Evolutionary conservation across 1,139 yeast species (phyloP).

Genomic region (Candida anutae): DNA sequence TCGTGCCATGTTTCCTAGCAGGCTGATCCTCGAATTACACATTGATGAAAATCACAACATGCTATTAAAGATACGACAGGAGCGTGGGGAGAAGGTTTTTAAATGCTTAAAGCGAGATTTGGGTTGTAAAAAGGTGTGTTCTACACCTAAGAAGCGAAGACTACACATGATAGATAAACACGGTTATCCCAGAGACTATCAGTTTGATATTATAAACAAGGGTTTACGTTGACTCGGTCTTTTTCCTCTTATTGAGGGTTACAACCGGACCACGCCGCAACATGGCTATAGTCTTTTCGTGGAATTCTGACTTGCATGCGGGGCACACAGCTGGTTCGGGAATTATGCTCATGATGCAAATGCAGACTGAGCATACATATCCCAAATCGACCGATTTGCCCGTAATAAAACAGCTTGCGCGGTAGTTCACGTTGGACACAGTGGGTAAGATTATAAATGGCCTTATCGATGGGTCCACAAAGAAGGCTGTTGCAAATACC

Average conservation of each 20-base stretch:
- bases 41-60: conserved; percentile 50
- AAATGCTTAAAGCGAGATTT: conserved; percentile 26
- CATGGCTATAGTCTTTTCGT: conserved; percentile 38
- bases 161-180: conserved; percentile 44
- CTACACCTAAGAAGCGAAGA: conserved; percentile 29
- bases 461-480: conserved; percentile 78
- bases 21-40: conserved; percentile 35
- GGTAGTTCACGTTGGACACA: conserved; percentile 78
- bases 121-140: conserved; percentile 26
- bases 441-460: conserved; percentile 74
- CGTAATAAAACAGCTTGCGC: conserved; percentile 91
- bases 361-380: conserved; percentile 89
- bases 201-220: conserved; percentile 29
- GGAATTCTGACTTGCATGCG: conserved; percentile 46
- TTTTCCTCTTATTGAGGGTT: conserved; percentile 30
- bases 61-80: conserved; percentile 25
- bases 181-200: conserved; percentile 37
- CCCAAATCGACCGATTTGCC: conserved; percentile 89
- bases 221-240: conserved; percentile 8
- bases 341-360: conserved; percentile 67
- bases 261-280: conserved; percentile 49
- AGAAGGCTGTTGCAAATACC: conserved; percentile 51
- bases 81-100: conserved; percentile 31
- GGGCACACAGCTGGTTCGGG: conserved; percentile 49
- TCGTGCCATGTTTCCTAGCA: conserved; percentile 31